Conservation (phyloP, 805 yeast species). For the Blastobotrys americana region DNA sequence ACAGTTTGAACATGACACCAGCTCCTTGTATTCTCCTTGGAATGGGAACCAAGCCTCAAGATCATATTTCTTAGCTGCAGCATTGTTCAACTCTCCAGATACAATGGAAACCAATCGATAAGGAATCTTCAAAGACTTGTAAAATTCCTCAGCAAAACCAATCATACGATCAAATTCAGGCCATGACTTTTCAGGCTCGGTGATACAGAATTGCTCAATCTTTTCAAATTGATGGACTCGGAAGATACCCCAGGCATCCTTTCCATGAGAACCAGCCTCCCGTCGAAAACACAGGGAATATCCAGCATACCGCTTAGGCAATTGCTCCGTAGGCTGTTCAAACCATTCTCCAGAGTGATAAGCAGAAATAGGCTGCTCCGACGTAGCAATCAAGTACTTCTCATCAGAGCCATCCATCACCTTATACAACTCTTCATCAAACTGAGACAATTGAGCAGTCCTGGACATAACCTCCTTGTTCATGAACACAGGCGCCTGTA, state of each 20-base stretch:
- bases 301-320: slow-evolving; percentile 95
- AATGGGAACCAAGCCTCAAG: slow-evolving; percentile 99
- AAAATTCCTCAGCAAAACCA: slow-evolving; percentile 81
- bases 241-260: slow-evolving; percentile 99
- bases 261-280: slow-evolving; percentile 99
- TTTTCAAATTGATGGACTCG: slow-evolving; percentile 98
- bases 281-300: slow-evolving; percentile 98
- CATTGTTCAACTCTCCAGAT: slow-evolving; percentile 96
- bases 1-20: slow-evolving; percentile 98
- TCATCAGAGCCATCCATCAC: slow-evolving; percentile 96
- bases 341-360: slow-evolving; percentile 98
- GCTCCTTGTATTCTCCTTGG: slow-evolving; percentile 97
- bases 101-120: slow-evolving; percentile 97
- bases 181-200: slow-evolving; percentile 99
- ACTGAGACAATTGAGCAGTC: slow-evolving; percentile 96
- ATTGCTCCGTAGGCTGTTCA: slow-evolving; percentile 92
- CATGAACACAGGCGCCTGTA: slow-evolving; percentile 99
- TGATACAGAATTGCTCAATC: slow-evolving; percentile 90
- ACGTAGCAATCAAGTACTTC: slow-evolving; percentile 95
- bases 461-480: slow-evolving; percentile 99
- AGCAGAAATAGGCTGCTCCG: slow-evolving; percentile 98
- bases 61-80: slow-evolving; percentile 98
- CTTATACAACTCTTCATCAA: slow-evolving; percentile 96
- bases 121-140: slow-evolving; percentile 85
- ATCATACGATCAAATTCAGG: slow-evolving; percentile 96